phyloP scores from a whole-genome alignment of 1,139 yeast species.

The Saccharomyces hybrid region DNA sequence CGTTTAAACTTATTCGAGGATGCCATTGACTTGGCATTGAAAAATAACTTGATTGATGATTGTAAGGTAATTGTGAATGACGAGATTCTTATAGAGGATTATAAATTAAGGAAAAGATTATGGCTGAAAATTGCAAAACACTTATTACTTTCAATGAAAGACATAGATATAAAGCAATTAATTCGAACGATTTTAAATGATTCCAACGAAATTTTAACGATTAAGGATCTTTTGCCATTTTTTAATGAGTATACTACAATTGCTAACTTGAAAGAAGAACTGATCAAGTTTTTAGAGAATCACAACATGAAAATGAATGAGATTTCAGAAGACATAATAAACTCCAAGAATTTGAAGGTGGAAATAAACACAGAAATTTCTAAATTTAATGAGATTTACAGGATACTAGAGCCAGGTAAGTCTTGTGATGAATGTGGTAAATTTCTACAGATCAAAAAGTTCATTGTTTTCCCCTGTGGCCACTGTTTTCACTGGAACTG shows the following conservation, averaged over 20 bases:
- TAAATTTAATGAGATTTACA: conserved; percentile 42
- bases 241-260: conserved; percentile 79
- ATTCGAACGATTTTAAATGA: conserved; percentile 39
- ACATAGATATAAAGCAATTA: conserved; percentile 26
- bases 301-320: conserved; percentile 60
- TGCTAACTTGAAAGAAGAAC: conserved; percentile 76
- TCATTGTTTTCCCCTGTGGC: conserved; percentile 80
- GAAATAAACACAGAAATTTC: conserved; percentile 55
- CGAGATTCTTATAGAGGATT: conserved; percentile 36
- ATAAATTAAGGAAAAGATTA: conserved; percentile 52
- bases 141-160: conserved; percentile 32
- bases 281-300: conserved; percentile 67
- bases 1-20: conserved; percentile 66
- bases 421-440: conserved; percentile 67
- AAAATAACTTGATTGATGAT: conserved; percentile 51
- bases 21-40: conserved; percentile 69
- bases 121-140: conserved; percentile 68
- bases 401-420: conserved; percentile 73
- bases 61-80: conserved; percentile 54
- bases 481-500: conserved; percentile 92
- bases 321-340: conserved; percentile 69
- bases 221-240: conserved; percentile 76
- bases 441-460: conserved; percentile 64
- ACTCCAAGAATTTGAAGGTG: conserved; percentile 57
- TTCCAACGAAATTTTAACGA: conserved; percentile 50